A percentile compares a stretch with the other conserved stretches of the same genome.
Conservation (phyloP, 768 basidiomycete species). For the Melanogaster broomeanus region DNA sequence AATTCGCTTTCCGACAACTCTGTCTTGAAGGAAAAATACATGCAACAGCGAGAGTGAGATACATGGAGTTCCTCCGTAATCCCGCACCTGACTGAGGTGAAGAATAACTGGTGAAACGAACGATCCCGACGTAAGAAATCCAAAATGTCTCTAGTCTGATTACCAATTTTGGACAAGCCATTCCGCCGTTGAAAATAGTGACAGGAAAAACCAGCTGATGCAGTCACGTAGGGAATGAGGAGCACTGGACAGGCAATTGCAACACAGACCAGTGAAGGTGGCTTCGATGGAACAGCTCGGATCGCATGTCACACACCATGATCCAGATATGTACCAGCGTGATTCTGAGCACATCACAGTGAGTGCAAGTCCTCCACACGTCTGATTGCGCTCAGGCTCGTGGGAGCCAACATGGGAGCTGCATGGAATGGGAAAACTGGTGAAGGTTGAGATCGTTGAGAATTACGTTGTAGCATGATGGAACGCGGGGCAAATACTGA, state of each 20-base stretch:
- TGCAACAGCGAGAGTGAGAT: background rate
- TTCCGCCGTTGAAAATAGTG: background rate
- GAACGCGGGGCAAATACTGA: too few species aligned
- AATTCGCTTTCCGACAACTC: background rate
- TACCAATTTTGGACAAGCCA: background rate
- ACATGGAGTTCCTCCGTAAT: background rate
- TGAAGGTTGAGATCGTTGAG: too few species aligned
- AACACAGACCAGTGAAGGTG: background rate
- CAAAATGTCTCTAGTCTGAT: background rate
- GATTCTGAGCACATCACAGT: too few species aligned
- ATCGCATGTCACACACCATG: too few species aligned
- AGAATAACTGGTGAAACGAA: background rate
- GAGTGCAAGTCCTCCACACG: too few species aligned
- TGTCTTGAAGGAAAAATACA: background rate
- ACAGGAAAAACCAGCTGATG: background rate
- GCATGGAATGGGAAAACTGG: too few species aligned
- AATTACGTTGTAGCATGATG: too few species aligned
- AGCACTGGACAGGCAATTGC: too few species aligned
- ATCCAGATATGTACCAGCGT: too few species aligned
- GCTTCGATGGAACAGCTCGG: too few species aligned
- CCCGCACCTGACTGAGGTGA: background rate
- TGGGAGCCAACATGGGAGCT: too few species aligned
- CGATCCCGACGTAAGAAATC: background rate
- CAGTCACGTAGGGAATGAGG: background rate
- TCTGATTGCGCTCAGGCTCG: too few species aligned